Conservation (phyloP, 78 protist genomes). For the Pigoraptor vietnamica region DNA sequence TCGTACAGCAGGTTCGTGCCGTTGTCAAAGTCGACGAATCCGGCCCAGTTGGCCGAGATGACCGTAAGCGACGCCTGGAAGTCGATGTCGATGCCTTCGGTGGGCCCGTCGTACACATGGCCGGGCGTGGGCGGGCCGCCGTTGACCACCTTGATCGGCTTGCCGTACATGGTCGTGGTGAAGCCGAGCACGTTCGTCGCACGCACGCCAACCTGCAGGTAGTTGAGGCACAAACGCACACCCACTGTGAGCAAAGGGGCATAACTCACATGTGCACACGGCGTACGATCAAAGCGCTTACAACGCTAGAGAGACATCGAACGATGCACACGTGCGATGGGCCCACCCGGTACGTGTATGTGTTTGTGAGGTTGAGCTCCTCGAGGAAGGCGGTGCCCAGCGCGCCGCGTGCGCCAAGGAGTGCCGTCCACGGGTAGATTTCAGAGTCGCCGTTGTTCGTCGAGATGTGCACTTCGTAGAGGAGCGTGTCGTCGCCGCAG, state of each 20-base stretch:
- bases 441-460: background rate
- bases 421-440: background rate
- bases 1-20: background rate
- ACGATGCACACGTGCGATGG: too few relatives aligned
- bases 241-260: too few relatives aligned
- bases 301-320: too few relatives aligned
- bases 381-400: background rate
- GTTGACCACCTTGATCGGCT: background rate
- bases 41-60: background rate
- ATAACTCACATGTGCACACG: too few relatives aligned
- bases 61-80: background rate
- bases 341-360: background rate
- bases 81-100: background rate
- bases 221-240: too few relatives aligned
- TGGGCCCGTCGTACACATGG: background rate
- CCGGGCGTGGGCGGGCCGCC: background rate
- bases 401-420: background rate
- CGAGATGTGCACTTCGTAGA: background rate
- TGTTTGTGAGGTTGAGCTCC: constrained; percentile 1
- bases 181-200: background rate
- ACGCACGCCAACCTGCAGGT: too few relatives aligned
- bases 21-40: background rate
- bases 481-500: background rate
- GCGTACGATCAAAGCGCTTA: too few relatives aligned
- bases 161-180: background rate